Evolutionary conservation across 345 rosid species (phyloP).

Genomic region (Eutrema heterophyllum): DNA sequence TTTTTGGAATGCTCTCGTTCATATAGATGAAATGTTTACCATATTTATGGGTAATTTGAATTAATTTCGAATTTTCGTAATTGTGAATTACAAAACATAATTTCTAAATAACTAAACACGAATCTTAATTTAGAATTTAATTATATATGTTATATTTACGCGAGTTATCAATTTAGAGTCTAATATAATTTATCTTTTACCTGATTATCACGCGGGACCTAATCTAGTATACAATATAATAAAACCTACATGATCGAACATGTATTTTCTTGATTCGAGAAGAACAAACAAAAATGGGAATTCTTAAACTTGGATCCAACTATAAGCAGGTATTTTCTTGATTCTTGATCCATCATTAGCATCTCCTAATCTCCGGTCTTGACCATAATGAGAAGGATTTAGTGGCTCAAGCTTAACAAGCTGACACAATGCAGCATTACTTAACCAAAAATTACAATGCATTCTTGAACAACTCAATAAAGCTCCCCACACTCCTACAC

Average conservation of each 20-base stretch:
- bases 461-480: constrained; percentile 45
- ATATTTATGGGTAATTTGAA: too few relatives aligned
- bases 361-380: constrained; percentile 41
- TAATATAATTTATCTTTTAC: too few relatives aligned
- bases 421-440: constrained; percentile 42
- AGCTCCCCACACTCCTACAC: constrained; percentile 66
- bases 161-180: too few relatives aligned
- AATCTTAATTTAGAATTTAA: too few relatives aligned
- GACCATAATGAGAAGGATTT: constrained; percentile 45
- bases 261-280: too few relatives aligned
- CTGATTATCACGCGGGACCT: too few relatives aligned
- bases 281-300: background rate
- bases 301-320: constrained; percentile 42
- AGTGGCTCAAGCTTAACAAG: constrained; percentile 51
- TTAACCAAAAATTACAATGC: constrained; percentile 49
- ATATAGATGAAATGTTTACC: too few relatives aligned
- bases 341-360: constrained; percentile 34
- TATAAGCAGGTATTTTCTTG: constrained; percentile 44
- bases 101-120: too few relatives aligned
- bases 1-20: too few relatives aligned
- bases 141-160: too few relatives aligned
- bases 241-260: background rate
- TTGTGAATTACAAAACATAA: too few relatives aligned
- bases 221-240: background rate
- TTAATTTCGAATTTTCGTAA: too few relatives aligned